Conservation (phyloP, 1,284 basidiomycete species). For the Vanrija sp. region DNA sequence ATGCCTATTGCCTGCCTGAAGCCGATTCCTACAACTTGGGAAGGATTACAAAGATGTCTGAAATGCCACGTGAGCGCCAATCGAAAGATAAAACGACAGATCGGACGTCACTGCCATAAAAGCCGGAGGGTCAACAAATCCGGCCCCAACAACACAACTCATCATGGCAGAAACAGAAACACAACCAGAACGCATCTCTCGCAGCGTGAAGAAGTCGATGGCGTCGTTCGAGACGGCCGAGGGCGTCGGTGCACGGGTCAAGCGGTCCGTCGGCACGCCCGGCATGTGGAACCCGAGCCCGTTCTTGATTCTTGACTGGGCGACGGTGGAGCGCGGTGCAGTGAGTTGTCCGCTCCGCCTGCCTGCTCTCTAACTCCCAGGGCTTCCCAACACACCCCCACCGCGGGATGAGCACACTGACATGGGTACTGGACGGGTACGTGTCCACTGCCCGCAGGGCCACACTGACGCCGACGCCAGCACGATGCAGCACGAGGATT, state of each 20-base stretch:
- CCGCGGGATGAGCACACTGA: conserved; percentile 69
- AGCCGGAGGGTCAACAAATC: no score
- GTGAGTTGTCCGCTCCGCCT: no score
- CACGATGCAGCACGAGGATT: conserved; percentile 74
- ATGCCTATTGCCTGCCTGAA: no score
- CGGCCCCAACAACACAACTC: no score
- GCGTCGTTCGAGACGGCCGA: conserved; percentile 73
- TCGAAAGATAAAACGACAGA: no score
- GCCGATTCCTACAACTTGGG: no score
- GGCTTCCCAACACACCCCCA: conserved; percentile 73
- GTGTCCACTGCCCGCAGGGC: conserved; percentile 8
- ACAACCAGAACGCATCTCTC: conserved; percentile 53
- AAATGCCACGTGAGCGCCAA: no score
- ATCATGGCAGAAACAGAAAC: neutral
- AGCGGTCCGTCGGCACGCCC: conserved; percentile 77
- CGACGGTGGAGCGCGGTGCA: conserved; percentile 41
- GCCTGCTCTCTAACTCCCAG: conserved; percentile 15
- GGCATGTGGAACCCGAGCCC: conserved; percentile 76
- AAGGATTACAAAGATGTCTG: no score
- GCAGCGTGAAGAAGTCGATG: conserved; percentile 68
- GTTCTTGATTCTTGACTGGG: conserved; percentile 66
- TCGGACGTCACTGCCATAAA: no score
- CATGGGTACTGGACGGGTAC: conserved; percentile 81
- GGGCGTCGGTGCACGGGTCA: conserved; percentile 79
- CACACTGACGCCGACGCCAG: neutral